Evolutionary conservation across 2,329 filamentous ascomycete species (phyloP), one percentile per base, ranked within the genome.

Genomic region (Davidsoniella neocaledoniae): DNA sequence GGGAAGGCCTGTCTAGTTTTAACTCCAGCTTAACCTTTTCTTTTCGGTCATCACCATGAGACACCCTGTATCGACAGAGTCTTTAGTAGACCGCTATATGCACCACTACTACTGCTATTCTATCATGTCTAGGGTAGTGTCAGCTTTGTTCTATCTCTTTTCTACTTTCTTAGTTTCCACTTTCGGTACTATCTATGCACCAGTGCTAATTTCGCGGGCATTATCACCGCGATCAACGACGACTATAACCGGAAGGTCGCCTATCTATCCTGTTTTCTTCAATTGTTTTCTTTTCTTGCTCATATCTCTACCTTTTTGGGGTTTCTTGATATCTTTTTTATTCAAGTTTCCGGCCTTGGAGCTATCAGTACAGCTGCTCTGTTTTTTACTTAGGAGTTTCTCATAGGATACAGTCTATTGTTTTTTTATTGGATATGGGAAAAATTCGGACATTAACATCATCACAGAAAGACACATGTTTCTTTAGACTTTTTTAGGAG

Each of bases 221-320:
- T 9, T 33, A 33, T 12, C 6, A 33, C 29, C 29, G 29, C 29
- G 9, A 9, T 12, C 12, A 9, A 33, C 29, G 29, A 9, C 6
- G 12, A 33, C 12, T 12, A 33, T 33, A 33, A 33, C 12, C 12
- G 12, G 29, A 33, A 33, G 8, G 29, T 33, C 8, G 29, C 29
- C 12, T 33, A 9, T 33, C 21, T 23, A 2, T 33, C 29, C 29
- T 33, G 3, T 33, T 33, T 33, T 9, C 29, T 4, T 33, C 4
- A 12, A 1, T 12, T 10, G 8, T 33, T 47, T 51, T 46, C 48
- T 53, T 42, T 46, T 55, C 50, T 50, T 44, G 40, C 4, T 23
- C 21, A 43, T 49, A 44, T 48, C 48, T 51, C 43, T 43, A 26
- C n/a, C 43, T 43, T 41, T 52, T 38, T 39, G 50, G 3, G 21